Evolutionary conservation across 176 grass and related monocot species (phyloP).

Genomic region (Pharus latifolius): DNA sequence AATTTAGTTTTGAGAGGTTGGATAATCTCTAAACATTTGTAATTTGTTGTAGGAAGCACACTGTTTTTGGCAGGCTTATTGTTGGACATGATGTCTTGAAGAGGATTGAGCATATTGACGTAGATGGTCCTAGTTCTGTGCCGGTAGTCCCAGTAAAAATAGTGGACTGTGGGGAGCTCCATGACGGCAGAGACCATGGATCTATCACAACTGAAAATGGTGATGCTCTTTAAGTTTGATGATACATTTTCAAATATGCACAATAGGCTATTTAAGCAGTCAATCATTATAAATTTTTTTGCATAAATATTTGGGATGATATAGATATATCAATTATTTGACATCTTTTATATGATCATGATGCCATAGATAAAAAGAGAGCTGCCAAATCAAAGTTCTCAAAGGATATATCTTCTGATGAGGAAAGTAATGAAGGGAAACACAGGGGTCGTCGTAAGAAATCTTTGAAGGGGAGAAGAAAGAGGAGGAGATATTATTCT

Average conservation of each 20-base stretch:
- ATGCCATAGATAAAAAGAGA: slow-evolving; percentile 55
- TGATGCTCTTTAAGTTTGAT: neutral
- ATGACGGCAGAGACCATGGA: slow-evolving; percentile 25
- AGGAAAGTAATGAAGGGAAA: slow-evolving; percentile 53
- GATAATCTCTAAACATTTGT: slow-evolving; percentile 12
- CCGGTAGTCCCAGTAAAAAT: slow-evolving; percentile 73
- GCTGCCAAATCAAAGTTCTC: slow-evolving; percentile 48
- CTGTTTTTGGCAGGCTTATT: slow-evolving; percentile 95
- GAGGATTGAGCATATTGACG: slow-evolving; percentile 82
- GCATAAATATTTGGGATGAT: neutral
- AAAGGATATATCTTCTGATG: slow-evolving; percentile 38
- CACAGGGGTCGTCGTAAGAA: slow-evolving; percentile 47
- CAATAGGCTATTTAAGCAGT: neutral
- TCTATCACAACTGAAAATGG: slow-evolving; percentile 30
- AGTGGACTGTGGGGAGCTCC: slow-evolving; percentile 73
- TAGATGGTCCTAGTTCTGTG: slow-evolving; percentile 25
- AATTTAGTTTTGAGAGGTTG: neutral
- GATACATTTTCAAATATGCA: neutral
- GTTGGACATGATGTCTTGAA: slow-evolving; percentile 66
- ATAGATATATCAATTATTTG: neutral
- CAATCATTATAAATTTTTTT: slow-evolving; percentile 1
- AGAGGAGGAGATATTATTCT: slow-evolving; percentile 68
- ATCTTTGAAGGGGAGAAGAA: slow-evolving; percentile 74
- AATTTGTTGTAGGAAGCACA: slow-evolving; percentile 58
- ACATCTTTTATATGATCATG: neutral